Conservation (phyloP, 2,329 filamentous ascomycete species). For the Penicillium hesseltinei region DNA sequence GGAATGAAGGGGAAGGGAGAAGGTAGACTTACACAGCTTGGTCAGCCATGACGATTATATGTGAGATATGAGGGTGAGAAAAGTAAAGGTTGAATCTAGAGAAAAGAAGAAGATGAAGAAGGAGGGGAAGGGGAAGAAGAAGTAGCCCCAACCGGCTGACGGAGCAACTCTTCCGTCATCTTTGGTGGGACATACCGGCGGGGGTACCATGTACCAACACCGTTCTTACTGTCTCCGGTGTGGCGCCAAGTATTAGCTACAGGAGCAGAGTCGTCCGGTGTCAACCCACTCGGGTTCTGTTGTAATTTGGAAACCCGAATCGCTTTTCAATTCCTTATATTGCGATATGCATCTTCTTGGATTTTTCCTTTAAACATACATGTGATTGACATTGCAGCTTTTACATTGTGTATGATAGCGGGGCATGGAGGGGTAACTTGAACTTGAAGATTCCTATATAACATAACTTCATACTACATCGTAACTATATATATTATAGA, state of each 20-base stretch:
- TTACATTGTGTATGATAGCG: constrained; percentile 10
- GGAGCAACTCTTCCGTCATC: constrained; percentile 39
- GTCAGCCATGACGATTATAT: constrained; percentile 40
- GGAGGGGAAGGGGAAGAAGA: constrained; percentile 27
- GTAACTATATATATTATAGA: not conserved
- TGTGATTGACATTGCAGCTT: constrained; percentile 1
- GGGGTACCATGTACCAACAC: constrained; percentile 14
- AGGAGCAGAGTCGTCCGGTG: constrained; percentile 41
- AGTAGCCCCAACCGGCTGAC: constrained; percentile 29
- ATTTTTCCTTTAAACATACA: not conserved
- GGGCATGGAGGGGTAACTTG: constrained; percentile 22
- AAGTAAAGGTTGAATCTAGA: constrained; percentile 21
- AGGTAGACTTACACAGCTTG: constrained; percentile 45
- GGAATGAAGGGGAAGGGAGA: constrained; percentile 7
- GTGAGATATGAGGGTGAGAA: constrained; percentile 9
- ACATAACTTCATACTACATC: not conserved
- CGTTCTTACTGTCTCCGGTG: constrained; percentile 18
- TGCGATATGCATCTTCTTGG: not conserved
- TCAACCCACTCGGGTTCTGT: constrained; percentile 26
- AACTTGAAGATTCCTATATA: not conserved
- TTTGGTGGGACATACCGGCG: constrained; percentile 26
- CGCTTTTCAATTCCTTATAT: constrained; percentile 2
- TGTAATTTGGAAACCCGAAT: constrained; percentile 12
- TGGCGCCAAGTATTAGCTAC: constrained; percentile 23
- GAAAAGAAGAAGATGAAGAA: constrained; percentile 24